These are phyloP conservation scores for Fusarium setosum DNA, from an alignment of 2,329 filamentous ascomycete genomes.

Conservation along the genomic window DNA sequence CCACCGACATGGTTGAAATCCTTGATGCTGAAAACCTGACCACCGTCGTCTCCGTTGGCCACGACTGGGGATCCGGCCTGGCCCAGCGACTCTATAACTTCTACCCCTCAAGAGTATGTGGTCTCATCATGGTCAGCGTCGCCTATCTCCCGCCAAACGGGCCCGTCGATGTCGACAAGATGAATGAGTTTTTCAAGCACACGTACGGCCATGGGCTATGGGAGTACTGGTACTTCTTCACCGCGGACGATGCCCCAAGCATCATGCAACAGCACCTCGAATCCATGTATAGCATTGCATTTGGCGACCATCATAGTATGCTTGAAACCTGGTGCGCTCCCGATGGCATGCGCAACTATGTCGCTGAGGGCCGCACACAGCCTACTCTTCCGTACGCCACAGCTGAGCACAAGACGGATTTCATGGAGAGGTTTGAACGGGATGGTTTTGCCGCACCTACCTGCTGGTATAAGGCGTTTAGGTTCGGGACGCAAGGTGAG, in stretches of 20 bases:
- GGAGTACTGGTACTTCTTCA: constrained; percentile 60
- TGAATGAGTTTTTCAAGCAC: constrained; percentile 46
- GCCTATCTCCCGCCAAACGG: constrained; percentile 51
- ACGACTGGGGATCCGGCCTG: constrained; percentile 60
- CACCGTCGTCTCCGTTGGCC: constrained; percentile 56
- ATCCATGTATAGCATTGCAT: constrained; percentile 48
- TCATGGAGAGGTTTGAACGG: constrained; percentile 39
- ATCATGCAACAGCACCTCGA: constrained; percentile 54
- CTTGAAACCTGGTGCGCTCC: constrained; percentile 50
- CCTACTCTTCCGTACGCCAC: constrained; percentile 42
- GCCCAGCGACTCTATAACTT: constrained; percentile 56
- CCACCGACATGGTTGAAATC: constrained; percentile 53
- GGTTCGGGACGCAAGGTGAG: constrained; percentile 32
- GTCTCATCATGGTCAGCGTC: constrained; percentile 56
- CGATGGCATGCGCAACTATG: constrained; percentile 47
- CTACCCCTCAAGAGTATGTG: constrained; percentile 52
- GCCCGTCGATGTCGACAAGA: constrained; percentile 50
- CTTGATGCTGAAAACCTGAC: constrained; percentile 50
- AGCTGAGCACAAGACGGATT: constrained; percentile 37
- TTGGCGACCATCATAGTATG: constrained; percentile 46
- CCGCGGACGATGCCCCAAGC: constrained; percentile 49
- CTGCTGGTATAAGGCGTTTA: constrained; percentile 44
- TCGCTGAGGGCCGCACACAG: constrained; percentile 35
- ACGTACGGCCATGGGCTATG: constrained; percentile 50
- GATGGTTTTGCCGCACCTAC: constrained; percentile 42